phyloP scores from a whole-genome alignment of 2,329 filamentous ascomycete species.

The Dactylella cylindrospora region DNA sequence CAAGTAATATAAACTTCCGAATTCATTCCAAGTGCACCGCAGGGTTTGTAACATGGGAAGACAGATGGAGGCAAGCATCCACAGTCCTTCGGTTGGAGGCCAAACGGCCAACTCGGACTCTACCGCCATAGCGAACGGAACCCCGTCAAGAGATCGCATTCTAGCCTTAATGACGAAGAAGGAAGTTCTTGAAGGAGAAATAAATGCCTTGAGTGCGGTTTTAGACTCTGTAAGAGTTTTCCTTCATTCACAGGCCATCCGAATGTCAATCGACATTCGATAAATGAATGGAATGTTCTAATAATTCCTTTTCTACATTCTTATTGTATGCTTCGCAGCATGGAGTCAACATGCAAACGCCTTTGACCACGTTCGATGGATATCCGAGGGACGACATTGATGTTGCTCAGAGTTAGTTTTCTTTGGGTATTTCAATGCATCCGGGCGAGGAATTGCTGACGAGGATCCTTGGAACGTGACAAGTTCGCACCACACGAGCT shows the following conservation, averaged over 20 bases:
- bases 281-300: not conserved
- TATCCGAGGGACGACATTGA: constrained; percentile 93
- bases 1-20: too few relatives aligned
- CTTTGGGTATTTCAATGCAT: constrained; percentile 3
- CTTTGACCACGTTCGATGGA: constrained; percentile 82
- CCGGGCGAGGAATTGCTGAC: constrained; percentile 34
- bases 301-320: constrained; percentile 45
- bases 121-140: constrained; percentile 29
- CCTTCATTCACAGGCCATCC: constrained; percentile 9
- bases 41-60: constrained; percentile 39
- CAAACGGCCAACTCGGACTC: constrained; percentile 37
- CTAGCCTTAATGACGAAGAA: constrained; percentile 61
- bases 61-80: constrained; percentile 39
- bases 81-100: constrained; percentile 42
- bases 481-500: constrained; percentile 88
- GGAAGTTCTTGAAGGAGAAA: constrained; percentile 78
- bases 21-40: too few relatives aligned
- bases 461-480: constrained; percentile 16
- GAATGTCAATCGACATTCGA: constrained; percentile 5
- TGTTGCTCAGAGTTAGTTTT: constrained; percentile 77
- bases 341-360: constrained; percentile 87
- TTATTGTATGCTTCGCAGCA: constrained; percentile 62
- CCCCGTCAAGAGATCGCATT: constrained; percentile 44
- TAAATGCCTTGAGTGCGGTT: constrained; percentile 79
- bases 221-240: constrained; percentile 72